Base-by-base conservation (phyloP, 106 monocot species). In the Dendrobium catenatum region DNA sequence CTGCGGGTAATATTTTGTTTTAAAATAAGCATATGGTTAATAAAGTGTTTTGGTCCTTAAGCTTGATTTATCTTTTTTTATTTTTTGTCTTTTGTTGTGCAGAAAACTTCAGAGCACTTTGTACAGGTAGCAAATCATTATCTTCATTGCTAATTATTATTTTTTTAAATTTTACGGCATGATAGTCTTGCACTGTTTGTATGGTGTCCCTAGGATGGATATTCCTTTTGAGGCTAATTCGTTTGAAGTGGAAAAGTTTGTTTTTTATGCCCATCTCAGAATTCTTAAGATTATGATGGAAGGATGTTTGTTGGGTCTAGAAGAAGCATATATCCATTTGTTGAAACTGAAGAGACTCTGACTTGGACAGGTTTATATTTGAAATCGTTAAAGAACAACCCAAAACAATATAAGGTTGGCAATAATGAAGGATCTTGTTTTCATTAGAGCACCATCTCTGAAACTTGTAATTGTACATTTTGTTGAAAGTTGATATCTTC, bases 101-200 rank as follows among this genome's bases (percentile, higher is more conserved):
- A 97, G 97, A 97, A 67, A 97, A 97, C 73, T 97, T 97, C 91
- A 90, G 97, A 77, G 94, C 94, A 46, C 87, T 97, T 72, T 97
- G 97, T 85, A 94, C 94, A 85, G 97, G 97, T 97, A 96, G 44
- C 16, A 31, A 10, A 47, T 55, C 58, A 75, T 73, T 4, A 48
- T 9, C 5, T 54, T 41, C 5, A 24, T 47, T 75, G 2, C 41
- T 37, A 6, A 68, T 58, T 58, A 73, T 37, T 68, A 0, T 3
- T 0, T 73, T 73, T 73, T 6, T 17, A 5, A 1, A 58, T 4
- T 0, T 20, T 17, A 13, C 16, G 0, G 9, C 0, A 13, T 11
- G 4, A 4, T 18, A 11, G 9, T 16, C 58, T 17, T 58, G 6
- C 46, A 46, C 46, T 46, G 46, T 58, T 58, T 58, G 15, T 4